Evolutionary conservation across 2,329 filamentous ascomycete species (phyloP).

Genomic region (Sporothrix euskadiensis): DNA sequence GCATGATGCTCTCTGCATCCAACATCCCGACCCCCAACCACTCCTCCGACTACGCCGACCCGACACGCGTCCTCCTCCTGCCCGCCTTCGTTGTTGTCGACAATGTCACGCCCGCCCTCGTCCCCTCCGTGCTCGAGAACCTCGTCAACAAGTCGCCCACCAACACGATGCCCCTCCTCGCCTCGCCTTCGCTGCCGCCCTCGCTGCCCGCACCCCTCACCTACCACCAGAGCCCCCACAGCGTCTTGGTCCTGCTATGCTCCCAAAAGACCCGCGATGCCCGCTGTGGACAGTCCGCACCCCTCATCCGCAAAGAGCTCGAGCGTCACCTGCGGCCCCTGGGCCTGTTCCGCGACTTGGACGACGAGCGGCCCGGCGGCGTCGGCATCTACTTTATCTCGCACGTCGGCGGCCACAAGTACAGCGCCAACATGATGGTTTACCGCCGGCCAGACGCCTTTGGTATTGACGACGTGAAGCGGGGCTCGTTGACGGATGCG

Average conservation of each 20-base stretch:
- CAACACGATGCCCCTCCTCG: constrained; percentile 63
- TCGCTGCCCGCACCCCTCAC: constrained; percentile 37
- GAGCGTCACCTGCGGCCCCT: constrained; percentile 84
- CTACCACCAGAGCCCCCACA: constrained; percentile 72
- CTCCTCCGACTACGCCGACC: constrained; percentile 61
- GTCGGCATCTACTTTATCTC: constrained; percentile 96
- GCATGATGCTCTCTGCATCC: constrained; percentile 86
- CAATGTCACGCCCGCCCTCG: constrained; percentile 74
- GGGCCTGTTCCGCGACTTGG: constrained; percentile 80
- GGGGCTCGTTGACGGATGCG: constrained; percentile 40
- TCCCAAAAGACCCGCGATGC: constrained; percentile 93
- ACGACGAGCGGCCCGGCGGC: constrained; percentile 86
- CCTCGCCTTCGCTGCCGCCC: constrained; percentile 34
- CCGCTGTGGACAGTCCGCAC: constrained; percentile 90
- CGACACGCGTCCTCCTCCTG: constrained; percentile 79
- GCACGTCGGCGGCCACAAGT: constrained; percentile 96
- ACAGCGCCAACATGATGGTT: constrained; percentile 89
- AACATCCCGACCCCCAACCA: constrained; percentile 81
- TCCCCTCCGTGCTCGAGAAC: constrained; percentile 68
- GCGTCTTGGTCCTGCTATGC: constrained; percentile 86
- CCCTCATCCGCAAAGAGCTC: constrained; percentile 82
- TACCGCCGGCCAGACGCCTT: constrained; percentile 69
- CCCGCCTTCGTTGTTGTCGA: constrained; percentile 82
- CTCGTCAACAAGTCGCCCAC: constrained; percentile 74
- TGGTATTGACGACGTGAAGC: constrained; percentile 51